Base-by-base conservation (phyloP, 257 asterid genomes). In the Handroanthus guayacan region DNA sequence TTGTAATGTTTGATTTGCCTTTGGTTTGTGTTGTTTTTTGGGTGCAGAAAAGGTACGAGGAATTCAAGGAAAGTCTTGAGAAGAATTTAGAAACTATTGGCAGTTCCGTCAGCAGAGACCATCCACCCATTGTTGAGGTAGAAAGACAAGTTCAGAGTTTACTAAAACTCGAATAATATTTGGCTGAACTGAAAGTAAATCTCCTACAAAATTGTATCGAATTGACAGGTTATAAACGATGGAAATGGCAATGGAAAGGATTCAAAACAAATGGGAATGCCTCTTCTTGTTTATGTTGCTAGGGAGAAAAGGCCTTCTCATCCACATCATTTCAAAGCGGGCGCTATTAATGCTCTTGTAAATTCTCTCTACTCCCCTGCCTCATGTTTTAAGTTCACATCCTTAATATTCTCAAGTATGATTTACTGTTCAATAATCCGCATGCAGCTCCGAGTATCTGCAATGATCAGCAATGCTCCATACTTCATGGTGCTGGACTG, bases 311-410 rank as follows among this genome's bases (percentile, higher is more conserved):
- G 87, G 34, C 86, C 93, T 44, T 69, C 74, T 4, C 82, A 71
- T 79, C 88, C 93, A 11, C 97, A 90, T 71, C 93, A 90, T 80
- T 90, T 90, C 85, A 92, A 90, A 86, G 97, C 91, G 18, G 97
- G 97, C 71, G 91, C 96, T 4, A 79, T 92, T 63, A 92, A 89
- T 61, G 80, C 73, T 45, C 91, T 92, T 37, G 97, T 92, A 85
- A 54, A 16, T 55, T 51, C 17, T 37, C 71, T 55, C 36, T 63
- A 39, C 69, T 3, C 5, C 5, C 44, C 41, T 75, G 54, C 44
- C 77, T 18, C 6, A 41, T 9, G 6, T 61, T 66, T 6, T 62
- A 6, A 39, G 43, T 57, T 58, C 12, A 3, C 18, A n/a, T 11
- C 5, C 58, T n/a, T 25, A 44, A 60, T 47, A 44, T 76, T n/a